These are phyloP conservation scores for Mortierella sp. DNA, from an alignment of 371 early-diverging fungal species.

Conservation along the genomic window DNA sequence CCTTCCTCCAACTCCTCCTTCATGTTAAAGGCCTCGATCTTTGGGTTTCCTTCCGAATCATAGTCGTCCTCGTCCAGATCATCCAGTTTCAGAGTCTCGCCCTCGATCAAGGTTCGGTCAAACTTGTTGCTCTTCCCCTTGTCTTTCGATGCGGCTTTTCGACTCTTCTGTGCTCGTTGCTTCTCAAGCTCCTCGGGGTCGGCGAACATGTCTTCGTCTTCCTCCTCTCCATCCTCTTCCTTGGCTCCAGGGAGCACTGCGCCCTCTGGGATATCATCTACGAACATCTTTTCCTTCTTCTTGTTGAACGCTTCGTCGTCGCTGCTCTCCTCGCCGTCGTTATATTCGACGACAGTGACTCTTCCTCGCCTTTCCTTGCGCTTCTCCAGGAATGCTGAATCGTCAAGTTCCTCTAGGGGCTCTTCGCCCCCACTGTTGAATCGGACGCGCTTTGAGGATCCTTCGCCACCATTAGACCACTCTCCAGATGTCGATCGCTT, in stretches of 20 bases:
- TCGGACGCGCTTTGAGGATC: conserved; percentile 41
- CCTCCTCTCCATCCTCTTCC: conserved; percentile 57
- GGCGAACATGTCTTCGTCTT: conserved; percentile 62
- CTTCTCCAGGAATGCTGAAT: conserved; percentile 40
- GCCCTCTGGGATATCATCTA: conserved; percentile 29
- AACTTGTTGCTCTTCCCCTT: conserved; percentile 27
- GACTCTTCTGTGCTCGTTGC: conserved; percentile 22
- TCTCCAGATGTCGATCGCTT: conserved; percentile 36
- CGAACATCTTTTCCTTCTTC: conserved; percentile 32
- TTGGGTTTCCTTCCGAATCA: conserved; percentile 53
- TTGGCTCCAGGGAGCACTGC: not conserved
- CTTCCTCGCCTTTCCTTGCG: conserved; percentile 40
- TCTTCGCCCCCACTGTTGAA: conserved; percentile 22
- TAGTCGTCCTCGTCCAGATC: conserved; percentile 51
- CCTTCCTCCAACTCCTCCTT: conserved; percentile 89
- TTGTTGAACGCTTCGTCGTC: conserved; percentile 37
- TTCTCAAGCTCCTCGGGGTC: conserved; percentile 53
- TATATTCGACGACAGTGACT: conserved; percentile 49
- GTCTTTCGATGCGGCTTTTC: conserved; percentile 7
- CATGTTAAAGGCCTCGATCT: conserved; percentile 91
- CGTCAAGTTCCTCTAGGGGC: conserved; percentile 32
- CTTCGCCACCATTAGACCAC: conserved; percentile 17
- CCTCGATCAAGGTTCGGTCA: conserved; percentile 26
- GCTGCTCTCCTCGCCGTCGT: conserved; percentile 38
- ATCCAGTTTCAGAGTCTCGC: conserved; percentile 20